These are phyloP conservation scores for Dactylonectria estremocensis DNA, from an alignment of 2,329 filamentous ascomycete genomes.

Conservation along the genomic window DNA sequence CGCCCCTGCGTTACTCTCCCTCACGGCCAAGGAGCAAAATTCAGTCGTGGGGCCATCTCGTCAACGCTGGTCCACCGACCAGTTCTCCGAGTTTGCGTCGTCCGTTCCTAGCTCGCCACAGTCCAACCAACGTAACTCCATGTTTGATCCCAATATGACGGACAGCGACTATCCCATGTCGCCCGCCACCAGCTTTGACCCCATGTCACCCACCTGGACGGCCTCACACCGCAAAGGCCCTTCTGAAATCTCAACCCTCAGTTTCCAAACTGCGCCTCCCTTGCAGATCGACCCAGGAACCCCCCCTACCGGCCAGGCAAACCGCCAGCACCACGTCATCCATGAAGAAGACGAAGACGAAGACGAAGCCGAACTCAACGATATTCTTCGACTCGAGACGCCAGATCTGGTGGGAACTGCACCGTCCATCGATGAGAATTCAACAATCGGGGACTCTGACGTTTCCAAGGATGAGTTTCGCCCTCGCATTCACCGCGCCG, in stretches of 20 bases:
- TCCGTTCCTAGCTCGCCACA: slow-evolving; percentile 87
- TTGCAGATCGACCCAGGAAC: slow-evolving; percentile 55
- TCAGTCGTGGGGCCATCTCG: slow-evolving; percentile 60
- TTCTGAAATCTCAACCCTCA: slow-evolving; percentile 70
- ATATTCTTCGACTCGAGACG: slow-evolving; percentile 37
- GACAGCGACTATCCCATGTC: slow-evolving; percentile 82
- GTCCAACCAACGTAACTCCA: slow-evolving; percentile 79
- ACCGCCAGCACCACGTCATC: slow-evolving; percentile 48
- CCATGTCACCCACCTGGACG: slow-evolving; percentile 73
- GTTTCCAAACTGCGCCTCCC: slow-evolving; percentile 59
- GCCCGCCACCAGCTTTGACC: slow-evolving; percentile 82
- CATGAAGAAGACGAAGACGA: slow-evolving; percentile 59
- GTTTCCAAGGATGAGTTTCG: slow-evolving; percentile 54
- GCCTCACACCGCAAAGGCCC: slow-evolving; percentile 68
- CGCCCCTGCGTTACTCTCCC: slow-evolving; percentile 59
- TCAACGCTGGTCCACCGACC: slow-evolving; percentile 76
- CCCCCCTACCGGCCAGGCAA: slow-evolving; percentile 39
- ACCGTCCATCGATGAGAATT: slow-evolving; percentile 54
- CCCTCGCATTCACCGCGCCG: slow-evolving; percentile 72
- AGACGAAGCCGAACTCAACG: slow-evolving; percentile 40
- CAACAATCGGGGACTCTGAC: slow-evolving; percentile 51
- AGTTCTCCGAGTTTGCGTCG: slow-evolving; percentile 76
- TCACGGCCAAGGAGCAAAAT: slow-evolving; percentile 66
- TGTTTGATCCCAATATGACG: slow-evolving; percentile 80
- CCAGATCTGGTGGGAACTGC: slow-evolving; percentile 49